Conservation (phyloP, 2,329 filamentous ascomycete genomes). For the Neocatenulostroma microsporum region DNA sequence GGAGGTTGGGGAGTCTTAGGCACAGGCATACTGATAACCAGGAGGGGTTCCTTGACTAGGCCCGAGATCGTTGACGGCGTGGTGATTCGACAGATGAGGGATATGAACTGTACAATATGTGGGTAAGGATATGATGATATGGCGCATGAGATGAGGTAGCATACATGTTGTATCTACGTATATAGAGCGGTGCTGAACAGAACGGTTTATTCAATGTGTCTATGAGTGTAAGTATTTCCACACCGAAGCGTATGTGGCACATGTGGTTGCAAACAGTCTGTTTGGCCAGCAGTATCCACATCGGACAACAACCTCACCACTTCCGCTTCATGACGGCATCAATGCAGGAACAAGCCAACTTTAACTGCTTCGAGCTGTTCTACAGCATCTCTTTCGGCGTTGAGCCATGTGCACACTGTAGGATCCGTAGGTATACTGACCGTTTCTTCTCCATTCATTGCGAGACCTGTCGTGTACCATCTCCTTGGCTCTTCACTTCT, state of each 20-base stretch:
- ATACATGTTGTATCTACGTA: not conserved
- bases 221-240: no score
- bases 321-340: not conserved
- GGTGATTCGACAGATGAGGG: no score
- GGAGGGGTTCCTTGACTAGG: not conserved
- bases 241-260: no score
- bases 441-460: no score
- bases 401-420: not conserved
- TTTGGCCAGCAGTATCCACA: not conserved
- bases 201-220: no score
- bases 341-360: conserved; percentile 3
- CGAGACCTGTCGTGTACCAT: no score
- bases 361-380: conserved; percentile 2
- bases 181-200: no score
- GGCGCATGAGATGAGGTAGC: not conserved
- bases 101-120: not conserved
- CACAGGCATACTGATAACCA: conserved; percentile 24
- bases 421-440: no score
- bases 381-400: not conserved
- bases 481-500: no score
- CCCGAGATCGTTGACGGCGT: not conserved
- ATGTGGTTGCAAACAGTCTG: no score
- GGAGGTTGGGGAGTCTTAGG: conserved; percentile 40
- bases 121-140: no score
- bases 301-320: no score